A percentile compares a stretch with the other conserved stretches of the same genome.
Conservation (phyloP, 805 yeast species). For the Komagataella pseudopastoris region DNA sequence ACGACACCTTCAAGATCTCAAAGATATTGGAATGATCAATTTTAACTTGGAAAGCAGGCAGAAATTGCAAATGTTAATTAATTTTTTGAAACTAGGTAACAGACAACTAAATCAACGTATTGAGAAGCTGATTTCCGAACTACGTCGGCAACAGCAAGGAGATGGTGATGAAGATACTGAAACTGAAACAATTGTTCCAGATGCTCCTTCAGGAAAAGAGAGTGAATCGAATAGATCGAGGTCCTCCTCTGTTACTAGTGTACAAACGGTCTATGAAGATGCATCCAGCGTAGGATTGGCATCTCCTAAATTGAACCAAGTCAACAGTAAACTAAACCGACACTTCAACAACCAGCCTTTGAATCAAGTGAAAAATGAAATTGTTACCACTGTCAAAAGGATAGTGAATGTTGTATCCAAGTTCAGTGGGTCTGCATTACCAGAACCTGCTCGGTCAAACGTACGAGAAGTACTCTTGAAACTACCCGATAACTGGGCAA, state of each 20-base stretch:
- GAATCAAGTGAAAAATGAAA: conserved; percentile 61
- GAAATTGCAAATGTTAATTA: conserved; percentile 65
- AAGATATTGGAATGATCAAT: conserved; percentile 19
- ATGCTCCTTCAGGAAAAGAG: neutral
- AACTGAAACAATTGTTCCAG: conserved; percentile 1
- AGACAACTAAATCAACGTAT: conserved; percentile 60
- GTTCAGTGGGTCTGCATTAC: conserved; percentile 63
- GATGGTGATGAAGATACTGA: conserved; percentile 4
- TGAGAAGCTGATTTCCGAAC: conserved; percentile 25
- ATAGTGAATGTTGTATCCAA: conserved; percentile 78
- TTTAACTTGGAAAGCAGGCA: conserved; percentile 53
- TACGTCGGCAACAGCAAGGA: conserved; percentile 13
- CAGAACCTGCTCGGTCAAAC: conserved; percentile 66
- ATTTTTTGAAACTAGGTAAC: conserved; percentile 70
- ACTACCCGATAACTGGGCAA: conserved; percentile 65
- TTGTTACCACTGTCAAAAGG: conserved; percentile 78
- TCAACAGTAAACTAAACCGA: neutral
- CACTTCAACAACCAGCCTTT: conserved; percentile 11
- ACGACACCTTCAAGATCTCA: conserved; percentile 7
- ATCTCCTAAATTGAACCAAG: neutral
- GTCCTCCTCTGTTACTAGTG: conserved; percentile 6
- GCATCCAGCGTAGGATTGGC: conserved; percentile 3
- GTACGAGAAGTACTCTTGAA: conserved; percentile 69
- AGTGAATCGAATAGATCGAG: conserved; percentile 2
- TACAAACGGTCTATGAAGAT: conserved; percentile 5